Evolutionary conservation across 257 asterid species (phyloP).

Genomic region (Echites panduratus): DNA sequence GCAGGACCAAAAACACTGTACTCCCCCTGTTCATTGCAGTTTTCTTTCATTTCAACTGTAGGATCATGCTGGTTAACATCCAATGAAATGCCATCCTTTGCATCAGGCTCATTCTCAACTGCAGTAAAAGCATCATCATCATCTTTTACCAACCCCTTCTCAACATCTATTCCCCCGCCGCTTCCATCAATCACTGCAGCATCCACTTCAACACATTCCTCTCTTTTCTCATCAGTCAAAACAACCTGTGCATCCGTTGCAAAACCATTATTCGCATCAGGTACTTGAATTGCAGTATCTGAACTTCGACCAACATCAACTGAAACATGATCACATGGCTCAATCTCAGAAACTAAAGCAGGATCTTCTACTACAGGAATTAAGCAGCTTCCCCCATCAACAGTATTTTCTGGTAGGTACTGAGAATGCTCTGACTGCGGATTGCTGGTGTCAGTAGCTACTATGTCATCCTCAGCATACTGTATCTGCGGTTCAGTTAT

Average conservation of each 20-base stretch:
- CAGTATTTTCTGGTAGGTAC: conserved; percentile 30
- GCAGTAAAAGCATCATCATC: conserved; percentile 26
- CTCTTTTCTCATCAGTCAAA: conserved; percentile 31
- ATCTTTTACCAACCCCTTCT: conserved; percentile 24
- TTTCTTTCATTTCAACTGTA: conserved; percentile 30
- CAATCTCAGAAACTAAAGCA: conserved; percentile 12
- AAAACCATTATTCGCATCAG: conserved; percentile 16
- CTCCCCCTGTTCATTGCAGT: conserved; percentile 28
- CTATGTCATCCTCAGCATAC: conserved; percentile 2
- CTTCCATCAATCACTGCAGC: conserved; percentile 25
- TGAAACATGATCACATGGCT: conserved; percentile 21
- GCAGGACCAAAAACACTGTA: conserved; percentile 20
- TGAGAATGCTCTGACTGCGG: conserved; percentile 24
- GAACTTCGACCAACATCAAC: conserved; percentile 21
- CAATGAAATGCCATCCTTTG: conserved; percentile 23
- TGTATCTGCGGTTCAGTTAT: not conserved
- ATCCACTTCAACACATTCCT: conserved; percentile 29
- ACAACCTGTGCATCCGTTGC: conserved; percentile 21
- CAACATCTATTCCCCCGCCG: conserved; percentile 22
- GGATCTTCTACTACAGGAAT: conserved; percentile 24
- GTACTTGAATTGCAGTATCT: conserved; percentile 12
- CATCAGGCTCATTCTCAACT: conserved; percentile 30
- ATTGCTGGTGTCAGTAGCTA: conserved; percentile 21
- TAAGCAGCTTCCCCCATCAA: conserved; percentile 19
- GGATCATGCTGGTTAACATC: conserved; percentile 27